Evolutionary conservation across 2,329 filamentous ascomycete genomes (phyloP).

Genomic region (Myotisia sp.): DNA sequence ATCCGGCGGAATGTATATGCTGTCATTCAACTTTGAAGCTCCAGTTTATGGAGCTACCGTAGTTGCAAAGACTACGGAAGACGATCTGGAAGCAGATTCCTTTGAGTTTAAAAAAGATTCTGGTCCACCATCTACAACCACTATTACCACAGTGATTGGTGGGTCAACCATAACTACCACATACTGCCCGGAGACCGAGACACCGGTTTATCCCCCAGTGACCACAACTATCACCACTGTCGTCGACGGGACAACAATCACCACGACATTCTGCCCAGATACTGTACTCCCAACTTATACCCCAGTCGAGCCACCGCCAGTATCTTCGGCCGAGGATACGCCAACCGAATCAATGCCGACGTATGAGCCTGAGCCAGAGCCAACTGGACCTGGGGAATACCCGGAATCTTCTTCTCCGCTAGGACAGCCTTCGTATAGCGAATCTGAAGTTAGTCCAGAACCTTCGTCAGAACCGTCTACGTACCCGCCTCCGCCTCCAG

Average conservation of each 20-base stretch:
- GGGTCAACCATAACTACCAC: conserved; percentile 5
- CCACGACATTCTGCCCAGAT: conserved; percentile 5
- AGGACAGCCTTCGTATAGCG: too few species aligned
- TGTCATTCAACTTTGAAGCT: conserved; percentile 1
- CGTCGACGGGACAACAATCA: conserved; percentile 4
- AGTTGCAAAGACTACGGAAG: conserved; percentile 3
- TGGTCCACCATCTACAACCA: neutral
- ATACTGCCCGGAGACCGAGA: conserved; percentile 6
- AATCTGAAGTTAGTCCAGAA: too few species aligned
- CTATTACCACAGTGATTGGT: neutral
- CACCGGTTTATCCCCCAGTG: too few species aligned
- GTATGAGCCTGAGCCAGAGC: too few species aligned
- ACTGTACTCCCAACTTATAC: too few species aligned
- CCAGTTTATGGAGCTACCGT: conserved; percentile 1
- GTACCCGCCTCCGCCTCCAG: too few species aligned
- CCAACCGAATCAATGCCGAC: too few species aligned
- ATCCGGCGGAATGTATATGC: conserved; percentile 1
- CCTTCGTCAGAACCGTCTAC: too few species aligned
- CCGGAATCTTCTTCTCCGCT: too few species aligned
- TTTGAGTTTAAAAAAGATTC: neutral
- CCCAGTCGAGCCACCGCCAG: neutral
- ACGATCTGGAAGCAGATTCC: neutral
- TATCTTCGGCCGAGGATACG: too few species aligned
- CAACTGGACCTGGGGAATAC: too few species aligned
- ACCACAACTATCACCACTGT: conserved; percentile 3